A percentile compares a stretch with the other conserved stretches of the same genome.
Evolutionary conservation across 176 grass and related monocot species (phyloP).

Genomic region (Aegilops longissima): DNA sequence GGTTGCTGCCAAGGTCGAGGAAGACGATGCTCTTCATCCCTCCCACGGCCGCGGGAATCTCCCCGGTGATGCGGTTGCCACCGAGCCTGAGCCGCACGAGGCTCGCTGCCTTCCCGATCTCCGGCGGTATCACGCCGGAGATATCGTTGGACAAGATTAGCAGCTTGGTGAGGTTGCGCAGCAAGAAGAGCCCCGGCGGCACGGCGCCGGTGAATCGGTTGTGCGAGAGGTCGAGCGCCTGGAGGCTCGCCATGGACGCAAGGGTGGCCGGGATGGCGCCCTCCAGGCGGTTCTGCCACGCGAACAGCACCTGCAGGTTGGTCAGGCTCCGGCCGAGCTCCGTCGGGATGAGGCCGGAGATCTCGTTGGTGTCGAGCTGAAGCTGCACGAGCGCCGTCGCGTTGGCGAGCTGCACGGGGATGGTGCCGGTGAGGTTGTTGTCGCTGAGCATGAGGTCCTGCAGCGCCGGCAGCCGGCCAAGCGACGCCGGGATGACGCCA

Average conservation of each 20-base stretch:
- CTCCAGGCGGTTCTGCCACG: constrained; percentile 92
- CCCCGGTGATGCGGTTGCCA: constrained; percentile 61
- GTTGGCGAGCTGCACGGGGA: constrained; percentile 63
- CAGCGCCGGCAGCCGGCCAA: constrained; percentile 52
- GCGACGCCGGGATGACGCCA: constrained; percentile 54
- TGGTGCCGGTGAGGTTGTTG: constrained; percentile 89
- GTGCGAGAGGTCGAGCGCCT: constrained; percentile 87
- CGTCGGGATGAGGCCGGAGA: constrained; percentile 80
- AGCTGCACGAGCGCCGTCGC: constrained; percentile 72
- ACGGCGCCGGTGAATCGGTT: constrained; percentile 79
- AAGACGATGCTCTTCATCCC: constrained; percentile 82
- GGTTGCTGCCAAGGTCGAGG: constrained; percentile 83
- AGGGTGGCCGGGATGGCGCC: constrained; percentile 68
- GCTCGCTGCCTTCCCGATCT: constrained; percentile 57
- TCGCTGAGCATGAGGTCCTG: constrained; percentile 97
- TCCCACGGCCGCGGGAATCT: constrained; percentile 47
- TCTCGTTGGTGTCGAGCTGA: constrained; percentile 91
- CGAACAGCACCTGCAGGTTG: constrained; percentile 62
- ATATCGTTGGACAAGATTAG: constrained; percentile 84
- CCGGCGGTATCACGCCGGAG: constrained; percentile 61
- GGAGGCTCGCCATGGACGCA: constrained; percentile 46
- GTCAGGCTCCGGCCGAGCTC: constrained; percentile 52
- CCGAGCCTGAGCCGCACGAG: constrained; percentile 74
- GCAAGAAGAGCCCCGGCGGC: constrained; percentile 69
- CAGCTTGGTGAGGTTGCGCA: constrained; percentile 92